Base-by-base conservation (phyloP, 164 flowering plant species). In the Macadamia integrifolia region DNA sequence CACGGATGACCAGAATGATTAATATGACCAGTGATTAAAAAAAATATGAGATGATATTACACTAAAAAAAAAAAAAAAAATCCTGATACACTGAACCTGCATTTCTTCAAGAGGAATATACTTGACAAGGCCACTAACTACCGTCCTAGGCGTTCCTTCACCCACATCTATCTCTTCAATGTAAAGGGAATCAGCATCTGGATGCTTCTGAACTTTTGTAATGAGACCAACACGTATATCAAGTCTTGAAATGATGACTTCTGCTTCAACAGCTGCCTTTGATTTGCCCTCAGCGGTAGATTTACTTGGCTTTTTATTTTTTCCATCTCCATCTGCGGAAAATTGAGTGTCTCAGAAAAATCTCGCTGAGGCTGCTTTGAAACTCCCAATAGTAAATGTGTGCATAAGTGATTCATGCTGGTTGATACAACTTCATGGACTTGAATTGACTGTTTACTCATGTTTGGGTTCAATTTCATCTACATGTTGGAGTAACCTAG, bases 81-180 rank as follows among this genome's bases (percentile, higher is more conserved):
- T 14, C n/a, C 56, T 5, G 58, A 8, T 30, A 49, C 50, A 44
- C 30, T n/a, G 60, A 48, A 94, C 98, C 97, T 88, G 92, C 97
- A 94, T 87, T 71, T 94, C 90, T 68, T 92, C 97, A 8, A 94
- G 80, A 61, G 96, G 92, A 72, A 92, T 89, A 75, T 77, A 83
- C 40, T 93, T 94, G 76, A 94, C 98, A 58, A 94, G 95, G 66
- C 98, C 98, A 81, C 97, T 94, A 59, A 94, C 97, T 72, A 94
- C 97, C 30, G 96, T 92, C 28, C 98, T 74, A 48, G 88, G 79
- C 58, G 82, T 68, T 29, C 58, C 82, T 76, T 88, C 98, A 69
- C 98, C 98, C 61, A 94, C 88, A 68, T 94, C 97, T 60, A 94
- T 94, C 81, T 92, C 93, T 83, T 94, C 98, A n/a, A 94, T 91